phyloP scores from a whole-genome alignment of 1,284 basidiomycete species.

The Fomitopsis pinicola region DNA sequence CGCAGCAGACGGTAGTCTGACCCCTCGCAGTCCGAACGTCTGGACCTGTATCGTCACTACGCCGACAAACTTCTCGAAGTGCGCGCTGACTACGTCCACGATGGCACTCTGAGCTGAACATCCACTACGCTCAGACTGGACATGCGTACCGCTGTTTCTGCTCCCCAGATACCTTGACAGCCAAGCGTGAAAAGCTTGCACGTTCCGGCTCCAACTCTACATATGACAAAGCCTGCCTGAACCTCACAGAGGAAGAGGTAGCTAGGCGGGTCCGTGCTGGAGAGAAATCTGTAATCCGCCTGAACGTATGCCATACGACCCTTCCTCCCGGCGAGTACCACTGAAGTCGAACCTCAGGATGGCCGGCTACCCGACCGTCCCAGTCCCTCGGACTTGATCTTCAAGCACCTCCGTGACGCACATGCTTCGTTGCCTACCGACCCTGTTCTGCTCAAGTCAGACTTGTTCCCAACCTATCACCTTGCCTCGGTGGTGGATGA shows the following conservation, averaged over 20 bases:
- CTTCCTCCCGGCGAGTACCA: not conserved
- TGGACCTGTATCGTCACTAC: constrained; percentile 79
- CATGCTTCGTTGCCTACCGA: constrained; percentile 82
- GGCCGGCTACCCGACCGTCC: constrained; percentile 45
- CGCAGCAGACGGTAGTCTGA: not conserved
- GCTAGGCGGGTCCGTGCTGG: constrained; percentile 69
- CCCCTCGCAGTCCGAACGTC: constrained; percentile 73
- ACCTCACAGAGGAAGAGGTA: constrained; percentile 83
- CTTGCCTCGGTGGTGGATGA: constrained; percentile 96
- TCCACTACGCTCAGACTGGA: constrained; percentile 51
- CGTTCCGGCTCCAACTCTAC: constrained; percentile 69
- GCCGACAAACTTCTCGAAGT: constrained; percentile 76
- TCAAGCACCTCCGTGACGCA: constrained; percentile 70
- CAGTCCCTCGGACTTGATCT: constrained; percentile 65
- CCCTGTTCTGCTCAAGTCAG: constrained; percentile 89
- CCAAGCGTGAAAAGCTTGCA: constrained; percentile 65
- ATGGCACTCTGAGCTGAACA: not conserved
- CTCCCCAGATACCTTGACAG: constrained; percentile 60
- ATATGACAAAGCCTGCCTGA: constrained; percentile 85
- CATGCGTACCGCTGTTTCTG: constrained; percentile 97
- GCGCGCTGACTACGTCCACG: constrained; percentile 15
- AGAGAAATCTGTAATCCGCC: constrained; percentile 78
- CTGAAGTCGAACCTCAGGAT: constrained; percentile 36
- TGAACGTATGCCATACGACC: constrained; percentile 62
- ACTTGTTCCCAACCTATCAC: constrained; percentile 95